Base-by-base conservation (phyloP, 192 early-diverging fungal genomes). In the Diversispora eburnea region DNA sequence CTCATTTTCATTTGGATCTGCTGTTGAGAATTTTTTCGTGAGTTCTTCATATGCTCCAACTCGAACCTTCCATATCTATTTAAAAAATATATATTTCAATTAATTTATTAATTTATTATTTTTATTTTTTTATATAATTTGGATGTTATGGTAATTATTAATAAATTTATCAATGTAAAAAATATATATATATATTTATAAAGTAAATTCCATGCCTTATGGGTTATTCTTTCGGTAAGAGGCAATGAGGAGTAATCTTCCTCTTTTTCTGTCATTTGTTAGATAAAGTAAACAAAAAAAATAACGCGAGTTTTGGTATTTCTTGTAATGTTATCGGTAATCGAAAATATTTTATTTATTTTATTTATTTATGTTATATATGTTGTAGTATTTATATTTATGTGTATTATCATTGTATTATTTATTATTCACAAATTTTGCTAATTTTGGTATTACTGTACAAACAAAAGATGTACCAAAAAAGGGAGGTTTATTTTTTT, bases 11-110 rank as follows among this genome's bases (percentile, higher is more conserved):
- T 87, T 84, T 22, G 72, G 83, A 69, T 91, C 91, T 46, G 89
- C 84, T 41, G 83, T 85, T 57, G 83, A 83, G 45, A 97, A 90
- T 51, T 89, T 75, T 59, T 88, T 87, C 19, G 87, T 82, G 17
- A 96, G 80, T 61, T 95, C 91, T 41, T 89, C 88, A 77, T 95
- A 99, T 7, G 90, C 97, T 54, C 80, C 85, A 58, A 90, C 80
- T 63, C 97, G 90, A 43, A 92, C 96, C 79, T 99, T 98, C 97
- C 97, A 99, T 47, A 87, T 81, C 97, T 97, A 56, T 46, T 46
- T 25, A 19, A 20, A 6, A 12, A 48, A 51, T 33, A 56, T 41
- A 10, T 66, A 61, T 65, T 1, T 15, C 47, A n/a, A 13, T 64
- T 41, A 61, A 63, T 68, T 75, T 73, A 70, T 77, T 17, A 79